Evolutionary conservation across 441 rosid genomes (phyloP).

Genomic region (Melastoma candidum): DNA sequence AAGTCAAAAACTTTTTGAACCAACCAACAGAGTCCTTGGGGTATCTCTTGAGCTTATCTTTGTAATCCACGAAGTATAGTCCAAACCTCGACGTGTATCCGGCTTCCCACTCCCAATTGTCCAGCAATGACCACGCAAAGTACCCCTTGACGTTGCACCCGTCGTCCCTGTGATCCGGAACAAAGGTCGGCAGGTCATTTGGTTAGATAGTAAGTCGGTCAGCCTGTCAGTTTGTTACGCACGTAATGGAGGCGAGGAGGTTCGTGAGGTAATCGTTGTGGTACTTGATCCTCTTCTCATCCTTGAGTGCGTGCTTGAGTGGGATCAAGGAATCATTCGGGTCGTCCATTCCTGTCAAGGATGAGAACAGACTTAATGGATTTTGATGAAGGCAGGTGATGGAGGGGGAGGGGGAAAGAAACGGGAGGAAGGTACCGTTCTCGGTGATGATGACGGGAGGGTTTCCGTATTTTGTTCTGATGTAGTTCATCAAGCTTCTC

Average conservation of each 20-base stretch:
- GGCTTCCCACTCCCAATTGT: constrained; percentile 96
- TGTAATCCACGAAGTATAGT: constrained; percentile 77
- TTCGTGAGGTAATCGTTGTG: constrained; percentile 67
- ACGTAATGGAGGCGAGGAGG: constrained; percentile 70
- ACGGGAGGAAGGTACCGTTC: constrained; percentile 40
- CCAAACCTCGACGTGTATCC: constrained; percentile 93
- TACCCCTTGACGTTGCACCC: constrained; percentile 95
- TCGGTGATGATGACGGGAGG: constrained; percentile 74
- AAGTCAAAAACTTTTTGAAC: constrained; percentile 74
- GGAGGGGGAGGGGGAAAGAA: too few species aligned
- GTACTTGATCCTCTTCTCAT: constrained; percentile 71
- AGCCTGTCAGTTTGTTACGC: constrained; percentile 8
- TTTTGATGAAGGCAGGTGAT: too few species aligned
- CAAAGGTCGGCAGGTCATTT: background rate
- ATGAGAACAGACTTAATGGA: too few species aligned
- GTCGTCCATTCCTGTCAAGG: constrained; percentile 78
- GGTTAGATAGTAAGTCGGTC: background rate
- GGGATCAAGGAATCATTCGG: constrained; percentile 33
- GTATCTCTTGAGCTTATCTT: constrained; percentile 76
- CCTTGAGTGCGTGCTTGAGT: constrained; percentile 53
- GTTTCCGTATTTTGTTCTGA: constrained; percentile 73
- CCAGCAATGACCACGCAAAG: constrained; percentile 90
- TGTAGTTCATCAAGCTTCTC: constrained; percentile 84
- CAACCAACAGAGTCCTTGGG: constrained; percentile 82
- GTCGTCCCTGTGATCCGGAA: constrained; percentile 50